A percentile compares a stretch with the other conserved stretches of the same genome.
Evolutionary conservation across 495 filamentous ascomycete genomes (phyloP).

Genomic region (Cryomyces antarcticus): DNA sequence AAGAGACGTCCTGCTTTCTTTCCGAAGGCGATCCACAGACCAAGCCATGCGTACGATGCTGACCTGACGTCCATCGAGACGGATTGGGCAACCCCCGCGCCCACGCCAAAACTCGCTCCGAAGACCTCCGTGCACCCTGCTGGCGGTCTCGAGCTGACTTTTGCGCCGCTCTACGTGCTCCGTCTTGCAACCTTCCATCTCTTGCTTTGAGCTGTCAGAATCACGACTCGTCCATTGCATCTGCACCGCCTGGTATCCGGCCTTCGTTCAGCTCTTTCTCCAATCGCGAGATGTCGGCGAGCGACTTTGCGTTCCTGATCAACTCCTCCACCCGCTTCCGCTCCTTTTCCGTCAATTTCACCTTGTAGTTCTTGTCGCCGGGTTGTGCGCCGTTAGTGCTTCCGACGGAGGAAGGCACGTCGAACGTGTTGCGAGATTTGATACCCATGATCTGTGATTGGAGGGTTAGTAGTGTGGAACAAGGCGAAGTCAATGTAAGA

Average conservation of each 20-base stretch:
- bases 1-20: too few species aligned
- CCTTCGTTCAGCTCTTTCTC: constrained; percentile 71
- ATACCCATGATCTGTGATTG: constrained; percentile 50
- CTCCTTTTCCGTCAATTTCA: constrained; percentile 51
- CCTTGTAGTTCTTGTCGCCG: constrained; percentile 37
- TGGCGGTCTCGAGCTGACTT: too few species aligned
- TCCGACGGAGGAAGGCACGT: constrained; percentile 29
- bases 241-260: constrained; percentile 42
- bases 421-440: constrained; percentile 60
- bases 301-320: constrained; percentile 65
- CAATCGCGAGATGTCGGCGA: constrained; percentile 42
- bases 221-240: not conserved
- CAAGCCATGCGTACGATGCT: too few species aligned
- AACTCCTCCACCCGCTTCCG: constrained; percentile 46
- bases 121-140: too few species aligned
- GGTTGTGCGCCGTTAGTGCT: constrained; percentile 16
- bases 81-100: too few species aligned
- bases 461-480: constrained; percentile 1
- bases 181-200: too few species aligned
- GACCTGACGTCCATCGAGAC: too few species aligned
- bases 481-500: not conserved
- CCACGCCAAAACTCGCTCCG: too few species aligned
- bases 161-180: too few species aligned
- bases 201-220: too few species aligned
- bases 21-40: too few species aligned